Percentiles rank a stretch among this genome's conserved stretches.
phyloP scores from a whole-genome alignment of 1,284 basidiomycete species.

The Tylopilus sp. region DNA sequence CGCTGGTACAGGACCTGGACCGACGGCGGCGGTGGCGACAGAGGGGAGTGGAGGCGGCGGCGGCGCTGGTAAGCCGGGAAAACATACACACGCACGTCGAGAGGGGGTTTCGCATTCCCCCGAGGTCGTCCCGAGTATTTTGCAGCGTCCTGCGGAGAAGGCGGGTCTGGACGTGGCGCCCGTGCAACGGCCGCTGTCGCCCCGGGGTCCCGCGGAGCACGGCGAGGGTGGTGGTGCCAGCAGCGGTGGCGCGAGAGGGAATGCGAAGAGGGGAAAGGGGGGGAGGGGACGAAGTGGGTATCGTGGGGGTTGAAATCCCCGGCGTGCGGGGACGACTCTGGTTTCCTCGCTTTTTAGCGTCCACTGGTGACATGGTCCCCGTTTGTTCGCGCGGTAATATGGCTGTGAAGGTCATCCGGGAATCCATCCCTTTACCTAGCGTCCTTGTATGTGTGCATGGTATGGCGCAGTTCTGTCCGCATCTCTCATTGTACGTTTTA shows the following conservation, averaged over 20 bases:
- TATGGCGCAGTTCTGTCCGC: too few species aligned
- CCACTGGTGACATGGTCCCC: too few species aligned
- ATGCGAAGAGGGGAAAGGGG: conserved; percentile 12
- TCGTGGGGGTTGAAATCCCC: too few species aligned
- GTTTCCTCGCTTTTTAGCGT: too few species aligned
- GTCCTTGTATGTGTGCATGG: too few species aligned
- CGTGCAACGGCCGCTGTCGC: conserved; percentile 17
- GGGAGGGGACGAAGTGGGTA: conserved; percentile 17
- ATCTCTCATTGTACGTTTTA: too few species aligned
- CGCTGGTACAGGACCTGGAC: neutral
- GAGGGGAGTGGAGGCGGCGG: neutral
- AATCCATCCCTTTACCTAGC: too few species aligned
- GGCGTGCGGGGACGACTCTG: too few species aligned
- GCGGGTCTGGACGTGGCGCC: conserved; percentile 1
- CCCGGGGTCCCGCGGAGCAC: neutral
- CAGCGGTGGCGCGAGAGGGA: conserved; percentile 9
- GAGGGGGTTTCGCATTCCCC: conserved; percentile 2
- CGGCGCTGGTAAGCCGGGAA: conserved; percentile 17
- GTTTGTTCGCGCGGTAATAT: too few species aligned
- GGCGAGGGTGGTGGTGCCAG: conserved; percentile 1
- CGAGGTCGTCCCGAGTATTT: conserved; percentile 8
- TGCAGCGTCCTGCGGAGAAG: conserved; percentile 30
- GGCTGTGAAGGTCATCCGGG: too few species aligned
- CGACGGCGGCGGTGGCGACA: too few species aligned
- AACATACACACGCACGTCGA: conserved; percentile 17